Percentiles rank a stretch among this genome's conserved stretches.
phyloP scores from a whole-genome alignment of 345 rosid species.

The Euphorbia lathyris region DNA sequence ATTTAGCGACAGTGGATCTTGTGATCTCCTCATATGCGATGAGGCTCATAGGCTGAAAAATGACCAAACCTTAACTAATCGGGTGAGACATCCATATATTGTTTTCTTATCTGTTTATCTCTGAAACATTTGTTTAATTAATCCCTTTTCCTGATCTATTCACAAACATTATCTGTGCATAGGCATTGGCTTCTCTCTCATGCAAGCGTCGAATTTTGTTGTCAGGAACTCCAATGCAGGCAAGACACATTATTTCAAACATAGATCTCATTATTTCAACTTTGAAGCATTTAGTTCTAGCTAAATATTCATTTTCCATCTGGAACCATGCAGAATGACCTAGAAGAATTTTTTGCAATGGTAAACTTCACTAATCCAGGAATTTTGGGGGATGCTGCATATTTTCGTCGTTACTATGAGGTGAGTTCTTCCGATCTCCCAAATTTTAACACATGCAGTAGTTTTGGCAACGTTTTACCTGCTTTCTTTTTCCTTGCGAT shows the following conservation, averaged over 20 bases:
- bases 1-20: constrained; percentile 68
- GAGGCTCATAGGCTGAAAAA: constrained; percentile 99
- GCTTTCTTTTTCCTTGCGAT: not conserved
- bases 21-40: constrained; percentile 96
- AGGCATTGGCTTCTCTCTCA: constrained; percentile 92
- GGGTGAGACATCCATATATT: constrained; percentile 45
- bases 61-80: constrained; percentile 91
- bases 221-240: constrained; percentile 99
- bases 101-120: constrained; percentile 3
- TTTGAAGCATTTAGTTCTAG: not conserved
- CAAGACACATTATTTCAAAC: constrained; percentile 21
- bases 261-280: not conserved
- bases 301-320: constrained; percentile 15
- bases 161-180: constrained; percentile 21
- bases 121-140: constrained; percentile 6
- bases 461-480: not conserved
- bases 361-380: constrained; percentile 97
- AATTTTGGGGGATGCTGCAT: constrained; percentile 78
- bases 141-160: constrained; percentile 14
- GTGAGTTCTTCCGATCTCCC: constrained; percentile 30
- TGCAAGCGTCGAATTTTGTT: constrained; percentile 87
- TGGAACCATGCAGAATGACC: constrained; percentile 68
- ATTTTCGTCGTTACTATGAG: constrained; percentile 93
- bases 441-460: not conserved
- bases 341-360: constrained; percentile 98